phyloP scores from a whole-genome alignment of 345 rosid genomes.

The Anacardium occidentale region DNA sequence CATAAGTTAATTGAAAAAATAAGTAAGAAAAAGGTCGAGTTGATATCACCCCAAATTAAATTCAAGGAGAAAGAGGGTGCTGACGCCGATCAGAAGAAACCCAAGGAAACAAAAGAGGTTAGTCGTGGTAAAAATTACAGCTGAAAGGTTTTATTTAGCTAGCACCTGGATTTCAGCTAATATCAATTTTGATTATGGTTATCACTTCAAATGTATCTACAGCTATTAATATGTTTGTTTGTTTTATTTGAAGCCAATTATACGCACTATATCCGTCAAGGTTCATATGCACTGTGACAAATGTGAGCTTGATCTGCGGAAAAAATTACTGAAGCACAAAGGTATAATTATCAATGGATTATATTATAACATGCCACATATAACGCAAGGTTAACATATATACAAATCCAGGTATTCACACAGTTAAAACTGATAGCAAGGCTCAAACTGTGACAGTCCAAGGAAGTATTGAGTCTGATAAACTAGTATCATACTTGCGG shows the following conservation, averaged over 20 bases:
- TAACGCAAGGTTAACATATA: not conserved
- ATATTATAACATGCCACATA: too few species aligned
- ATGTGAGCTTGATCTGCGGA: conserved; percentile 63
- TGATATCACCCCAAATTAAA: conserved; percentile 56
- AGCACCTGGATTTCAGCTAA: too few species aligned
- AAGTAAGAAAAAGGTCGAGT: conserved; percentile 65
- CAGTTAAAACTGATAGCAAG: conserved; percentile 61
- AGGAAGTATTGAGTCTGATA: conserved; percentile 60
- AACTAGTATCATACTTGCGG: conserved; percentile 46
- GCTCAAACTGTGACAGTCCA: conserved; percentile 65
- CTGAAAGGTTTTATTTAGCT: too few species aligned
- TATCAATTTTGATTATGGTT: too few species aligned
- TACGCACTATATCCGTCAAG: conserved; percentile 50
- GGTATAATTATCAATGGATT: conserved; percentile 35
- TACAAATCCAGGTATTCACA: conserved; percentile 51
- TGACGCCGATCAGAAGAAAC: conserved; percentile 29
- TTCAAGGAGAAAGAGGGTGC: conserved; percentile 32
- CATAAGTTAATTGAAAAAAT: conserved; percentile 59
- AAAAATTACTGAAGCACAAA: conserved; percentile 55
- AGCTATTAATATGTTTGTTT: not conserved
- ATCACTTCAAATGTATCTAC: too few species aligned
- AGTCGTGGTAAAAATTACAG: not conserved
- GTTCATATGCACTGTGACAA: conserved; percentile 73
- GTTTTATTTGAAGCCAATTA: conserved; percentile 33
- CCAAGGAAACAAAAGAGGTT: conserved; percentile 52